Base-by-base conservation (phyloP, 2,329 filamentous ascomycete species). In the Exophiala spinifera region DNA sequence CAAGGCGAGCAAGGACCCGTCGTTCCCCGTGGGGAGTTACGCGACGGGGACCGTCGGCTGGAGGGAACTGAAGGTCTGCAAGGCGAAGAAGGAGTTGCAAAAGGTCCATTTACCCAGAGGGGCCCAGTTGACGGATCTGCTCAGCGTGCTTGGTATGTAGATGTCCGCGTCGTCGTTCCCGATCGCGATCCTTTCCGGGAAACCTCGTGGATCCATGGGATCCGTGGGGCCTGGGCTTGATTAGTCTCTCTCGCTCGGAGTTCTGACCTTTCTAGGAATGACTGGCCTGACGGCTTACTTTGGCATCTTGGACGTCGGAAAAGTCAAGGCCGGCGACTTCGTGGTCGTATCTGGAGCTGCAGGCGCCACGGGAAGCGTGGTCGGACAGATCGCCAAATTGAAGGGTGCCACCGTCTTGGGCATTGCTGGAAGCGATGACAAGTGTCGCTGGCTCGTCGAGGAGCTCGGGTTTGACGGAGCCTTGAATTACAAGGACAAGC, bases 341-440 rank as follows among this genome's bases (percentile, higher is more conserved):
- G 87, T 92, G 1, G 86, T 91, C 6, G 85, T 92, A 0, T 87
- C 83, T 7, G 88, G 87, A 5, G 88, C 88, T 1, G 88, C 88
- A 0, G 88, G 88, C 1, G 88, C 88, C 0, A 91, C 88, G 0
- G 88, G 88, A 1, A 86, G 81, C 65, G 81, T 91, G 1, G 88
- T 83, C 0, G 87, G 86, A 0, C 88, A 92, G 72, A 89, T 91
- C 61, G 86, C 87, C 15, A 90, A 89, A 75, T 72, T 89, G 49
- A 83, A 84, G 69, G 88, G 86, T 11, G 80, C 62, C 71, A 80
- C 74, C 61, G 82, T 89, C 11, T 69, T 87, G 19, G 86, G 86
- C 5, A 76, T 89, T 57, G 84, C 84, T 0, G 86, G 86, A 0
- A 79, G 77, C 50, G 78, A 82, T 33, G 82, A 86, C 34, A 89